These are phyloP conservation scores for Spiromastix sp. DNA, from an alignment of 2,329 filamentous ascomycete genomes.

Conservation along the genomic window DNA sequence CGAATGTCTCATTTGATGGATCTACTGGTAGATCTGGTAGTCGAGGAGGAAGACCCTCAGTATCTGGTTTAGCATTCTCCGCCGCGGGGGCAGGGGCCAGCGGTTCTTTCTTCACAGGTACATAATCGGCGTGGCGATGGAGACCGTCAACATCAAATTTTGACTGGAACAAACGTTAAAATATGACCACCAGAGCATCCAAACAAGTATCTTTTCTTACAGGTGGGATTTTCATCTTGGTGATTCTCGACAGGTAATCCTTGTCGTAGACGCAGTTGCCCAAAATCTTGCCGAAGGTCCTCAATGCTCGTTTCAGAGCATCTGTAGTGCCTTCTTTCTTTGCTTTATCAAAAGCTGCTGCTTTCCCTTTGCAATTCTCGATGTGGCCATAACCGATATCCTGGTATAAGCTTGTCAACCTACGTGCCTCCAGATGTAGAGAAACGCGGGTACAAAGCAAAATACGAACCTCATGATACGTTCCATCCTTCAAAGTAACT, in stretches of 20 bases:
- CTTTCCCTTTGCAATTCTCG: constrained; percentile 92
- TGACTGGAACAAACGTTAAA: constrained; percentile 28
- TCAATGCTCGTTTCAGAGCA: constrained; percentile 75
- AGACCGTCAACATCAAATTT: constrained; percentile 72
- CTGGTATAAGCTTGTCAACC: constrained; percentile 22
- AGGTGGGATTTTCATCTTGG: constrained; percentile 72
- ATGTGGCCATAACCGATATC: constrained; percentile 95
- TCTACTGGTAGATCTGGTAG: constrained; percentile 16
- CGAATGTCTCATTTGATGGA: constrained; percentile 14
- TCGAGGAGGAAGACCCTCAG: constrained; percentile 35
- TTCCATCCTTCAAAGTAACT: constrained; percentile 82
- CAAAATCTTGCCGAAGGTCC: constrained; percentile 90
- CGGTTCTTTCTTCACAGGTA: constrained; percentile 48
- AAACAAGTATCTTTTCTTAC: constrained; percentile 19
- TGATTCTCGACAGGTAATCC: constrained; percentile 81
- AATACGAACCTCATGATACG: constrained; percentile 66
- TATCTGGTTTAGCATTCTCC: constrained; percentile 20
- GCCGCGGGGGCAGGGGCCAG: constrained; percentile 13
- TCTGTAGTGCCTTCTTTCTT: constrained; percentile 98
- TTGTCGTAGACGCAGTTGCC: constrained; percentile 99
- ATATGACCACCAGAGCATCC: background rate
- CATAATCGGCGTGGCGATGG: constrained; percentile 70
- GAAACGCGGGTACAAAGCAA: constrained; percentile 2
- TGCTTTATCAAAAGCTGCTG: constrained; percentile 91
- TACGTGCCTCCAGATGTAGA: background rate